Evolutionary conservation across 345 rosid species (phyloP).

Genomic region (Dipteronia dyeriana): DNA sequence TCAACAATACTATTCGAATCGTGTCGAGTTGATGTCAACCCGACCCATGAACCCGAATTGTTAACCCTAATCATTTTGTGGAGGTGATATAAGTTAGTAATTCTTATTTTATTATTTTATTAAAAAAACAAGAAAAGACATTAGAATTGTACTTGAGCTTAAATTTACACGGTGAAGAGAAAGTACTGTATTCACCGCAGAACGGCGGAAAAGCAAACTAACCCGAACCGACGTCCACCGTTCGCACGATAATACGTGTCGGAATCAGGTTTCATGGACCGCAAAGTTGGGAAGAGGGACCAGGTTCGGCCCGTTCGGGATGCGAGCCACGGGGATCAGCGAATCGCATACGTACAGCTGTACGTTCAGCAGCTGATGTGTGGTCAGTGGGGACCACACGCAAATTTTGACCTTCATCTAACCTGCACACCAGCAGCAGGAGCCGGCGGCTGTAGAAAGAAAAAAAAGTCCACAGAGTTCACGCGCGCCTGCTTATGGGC

Average conservation of each 20-base stretch:
- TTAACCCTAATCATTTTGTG: no score
- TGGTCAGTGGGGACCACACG: neutral
- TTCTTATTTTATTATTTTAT: no score
- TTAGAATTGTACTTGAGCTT: neutral
- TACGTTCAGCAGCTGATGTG: neutral
- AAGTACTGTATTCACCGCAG: neutral
- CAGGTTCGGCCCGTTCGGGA: neutral
- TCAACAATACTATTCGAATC: no score
- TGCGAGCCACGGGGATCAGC: neutral
- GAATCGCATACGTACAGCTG: neutral
- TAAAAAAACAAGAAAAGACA: neutral
- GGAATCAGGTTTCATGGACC: constrained; percentile 13
- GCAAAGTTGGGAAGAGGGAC: neutral
- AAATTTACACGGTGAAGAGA: neutral
- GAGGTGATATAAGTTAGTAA: no score
- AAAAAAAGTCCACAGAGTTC: neutral
- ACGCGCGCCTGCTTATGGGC: constrained; percentile 13
- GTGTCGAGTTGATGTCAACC: no score
- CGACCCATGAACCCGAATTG: no score
- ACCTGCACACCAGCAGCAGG: neutral
- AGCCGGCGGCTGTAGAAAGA: constrained; percentile 13
- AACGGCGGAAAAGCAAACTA: neutral
- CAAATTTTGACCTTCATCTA: neutral
- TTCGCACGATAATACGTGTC: neutral
- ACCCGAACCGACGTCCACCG: neutral